Evolutionary conservation across 208 protist species (phyloP).

Genomic region (Tritrichomonas musculus): DNA sequence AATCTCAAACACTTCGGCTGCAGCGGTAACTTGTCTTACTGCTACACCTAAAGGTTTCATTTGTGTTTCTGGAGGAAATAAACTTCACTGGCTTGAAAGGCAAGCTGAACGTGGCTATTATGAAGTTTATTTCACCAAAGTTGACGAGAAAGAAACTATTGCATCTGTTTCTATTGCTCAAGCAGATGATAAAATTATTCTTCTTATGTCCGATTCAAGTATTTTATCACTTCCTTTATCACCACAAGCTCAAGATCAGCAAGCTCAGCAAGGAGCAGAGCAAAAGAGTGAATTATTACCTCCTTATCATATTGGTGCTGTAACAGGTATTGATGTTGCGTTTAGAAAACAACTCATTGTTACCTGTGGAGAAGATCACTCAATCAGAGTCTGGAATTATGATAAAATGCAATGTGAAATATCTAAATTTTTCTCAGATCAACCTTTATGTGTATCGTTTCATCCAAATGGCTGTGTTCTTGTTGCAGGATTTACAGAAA

Average conservation of each 20-base stretch:
- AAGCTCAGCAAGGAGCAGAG: neutral
- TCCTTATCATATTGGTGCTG: neutral
- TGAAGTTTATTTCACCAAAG: neutral
- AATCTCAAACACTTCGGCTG: neutral
- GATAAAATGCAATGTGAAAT: slow-evolving; percentile 11
- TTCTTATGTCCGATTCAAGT: neutral
- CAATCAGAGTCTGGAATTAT: slow-evolving; percentile 14
- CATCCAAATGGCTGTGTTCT: neutral
- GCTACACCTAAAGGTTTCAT: neutral
- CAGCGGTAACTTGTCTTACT: neutral
- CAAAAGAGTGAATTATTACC: neutral
- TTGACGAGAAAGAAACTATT: neutral
- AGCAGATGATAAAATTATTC: neutral
- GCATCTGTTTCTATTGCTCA: neutral
- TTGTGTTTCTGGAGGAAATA: neutral
- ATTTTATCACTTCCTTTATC: neutral
- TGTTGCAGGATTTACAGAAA: neutral
- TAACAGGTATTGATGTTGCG: neutral
- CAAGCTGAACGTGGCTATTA: neutral
- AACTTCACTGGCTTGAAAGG: neutral
- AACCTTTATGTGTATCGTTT: neutral
- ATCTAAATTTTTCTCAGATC: neutral
- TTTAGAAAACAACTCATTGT: neutral
- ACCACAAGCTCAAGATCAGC: neutral
- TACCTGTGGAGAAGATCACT: slow-evolving; percentile 20